Evolutionary conservation across 768 basidiomycete species (phyloP), one percentile per base, ranked within the genome.

Genomic region (Mrakia blollopis): DNA sequence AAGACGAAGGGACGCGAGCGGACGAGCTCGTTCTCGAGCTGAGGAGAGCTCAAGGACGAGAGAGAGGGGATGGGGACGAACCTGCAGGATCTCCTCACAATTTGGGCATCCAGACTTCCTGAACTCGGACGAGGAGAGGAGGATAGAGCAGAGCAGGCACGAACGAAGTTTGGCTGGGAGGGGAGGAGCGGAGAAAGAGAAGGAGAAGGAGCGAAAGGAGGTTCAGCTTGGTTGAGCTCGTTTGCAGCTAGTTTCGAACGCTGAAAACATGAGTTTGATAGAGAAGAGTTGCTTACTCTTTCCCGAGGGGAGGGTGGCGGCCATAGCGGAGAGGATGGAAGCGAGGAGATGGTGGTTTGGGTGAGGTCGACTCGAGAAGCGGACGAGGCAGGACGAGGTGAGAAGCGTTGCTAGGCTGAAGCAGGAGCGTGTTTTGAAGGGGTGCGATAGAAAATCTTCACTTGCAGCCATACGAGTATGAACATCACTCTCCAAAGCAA

Each of bases 31-130:
- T 10, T 61, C 30, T 62, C 37, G 57, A 74, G 35, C 28, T 47
- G 18, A 28, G 25, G 25, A 8, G 60, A 62, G 73, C n/a, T 21
- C 50, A 25, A 28, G 47, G 32, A 14, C 25, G 52, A 52, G 21
- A 54, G 54, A 72, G 73, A 9, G 77, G 39, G 11, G 52, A 10
- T 13, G 25, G 23, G 72, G n/a, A 83, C 88, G 74, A 78, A 95
- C 96, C 87, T 94, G 91, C 83, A 98, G 88, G 80, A 95, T 87
- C 82, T 96, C 93, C 80, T 98, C 96, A 82, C 97, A 99, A 83
- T 99, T 99, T 62, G 96, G 96, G 83, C 97, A 99, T 8, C 97
- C 97, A 30, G 86, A 85, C 80, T 88, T 89, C 61, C 90, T 86
- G 83, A 98, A 99, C 80, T 98, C 96, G 57, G 86, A 85, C 0